These are phyloP conservation scores for Ustilago lituana DNA, from an alignment of 1,284 basidiomycete species.

Conservation along the genomic window DNA sequence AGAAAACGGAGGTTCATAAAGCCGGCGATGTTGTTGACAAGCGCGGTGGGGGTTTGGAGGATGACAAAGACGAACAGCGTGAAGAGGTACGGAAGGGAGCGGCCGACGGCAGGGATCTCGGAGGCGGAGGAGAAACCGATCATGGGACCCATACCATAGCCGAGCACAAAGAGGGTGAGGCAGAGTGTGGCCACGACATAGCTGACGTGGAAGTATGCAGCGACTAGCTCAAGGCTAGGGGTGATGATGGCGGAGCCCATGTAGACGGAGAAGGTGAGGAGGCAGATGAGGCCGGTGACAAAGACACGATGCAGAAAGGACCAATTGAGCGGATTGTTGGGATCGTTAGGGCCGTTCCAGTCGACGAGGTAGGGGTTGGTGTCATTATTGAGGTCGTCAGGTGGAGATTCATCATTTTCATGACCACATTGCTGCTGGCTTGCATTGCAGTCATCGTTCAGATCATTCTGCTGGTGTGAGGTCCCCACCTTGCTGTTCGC, in stretches of 20 bases:
- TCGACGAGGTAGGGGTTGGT: slow-evolving; percentile 69
- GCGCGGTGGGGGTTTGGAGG: slow-evolving; percentile 45
- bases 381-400: slow-evolving; percentile 18
- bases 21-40: slow-evolving; percentile 35
- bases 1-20: slow-evolving; percentile 58
- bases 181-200: too few relatives aligned
- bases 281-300: slow-evolving; percentile 58
- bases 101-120: slow-evolving; percentile 64
- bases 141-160: slow-evolving; percentile 59
- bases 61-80: slow-evolving; percentile 51
- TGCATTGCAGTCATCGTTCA: neutral
- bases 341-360: slow-evolving; percentile 65
- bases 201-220: too few relatives aligned
- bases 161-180: slow-evolving; percentile 52
- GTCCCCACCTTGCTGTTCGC: too few relatives aligned
- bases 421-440: neutral
- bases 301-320: slow-evolving; percentile 54
- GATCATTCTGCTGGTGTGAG: neutral
- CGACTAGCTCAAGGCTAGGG: slow-evolving; percentile 61
- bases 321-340: slow-evolving; percentile 67
- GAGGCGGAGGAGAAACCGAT: slow-evolving; percentile 62
- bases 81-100: slow-evolving; percentile 43
- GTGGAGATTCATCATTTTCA: slow-evolving; percentile 11
- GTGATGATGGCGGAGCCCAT: slow-evolving; percentile 73
- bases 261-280: slow-evolving; percentile 71